These are phyloP conservation scores for Alternaria longipes DNA, from an alignment of 2,329 filamentous ascomycete species.

Conservation along the genomic window DNA sequence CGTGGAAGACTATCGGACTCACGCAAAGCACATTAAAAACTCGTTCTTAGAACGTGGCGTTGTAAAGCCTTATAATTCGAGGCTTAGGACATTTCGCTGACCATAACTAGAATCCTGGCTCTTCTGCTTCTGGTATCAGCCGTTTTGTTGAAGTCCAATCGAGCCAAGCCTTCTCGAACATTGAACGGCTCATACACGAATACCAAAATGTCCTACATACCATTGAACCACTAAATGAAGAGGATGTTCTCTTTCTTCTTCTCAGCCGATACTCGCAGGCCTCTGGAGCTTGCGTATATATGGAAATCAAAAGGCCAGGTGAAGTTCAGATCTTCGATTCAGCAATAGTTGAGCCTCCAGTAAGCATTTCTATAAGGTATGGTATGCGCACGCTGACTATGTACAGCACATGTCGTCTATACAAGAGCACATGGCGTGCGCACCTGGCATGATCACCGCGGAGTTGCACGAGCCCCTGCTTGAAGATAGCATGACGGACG, in stretches of 20 bases:
- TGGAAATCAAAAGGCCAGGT: conserved; percentile 18
- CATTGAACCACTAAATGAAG: neutral
- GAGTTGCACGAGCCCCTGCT: neutral
- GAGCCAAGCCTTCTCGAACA: neutral
- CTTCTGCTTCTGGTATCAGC: neutral
- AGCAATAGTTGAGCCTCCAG: neutral
- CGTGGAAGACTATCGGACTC: neutral
- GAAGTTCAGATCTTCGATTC: conserved; percentile 7
- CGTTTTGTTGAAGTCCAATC: neutral
- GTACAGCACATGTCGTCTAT: neutral
- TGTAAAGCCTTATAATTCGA: neutral
- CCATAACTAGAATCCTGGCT: neutral
- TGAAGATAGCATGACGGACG: neutral
- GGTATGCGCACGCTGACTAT: neutral
- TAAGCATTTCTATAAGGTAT: neutral
- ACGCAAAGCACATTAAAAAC: neutral
- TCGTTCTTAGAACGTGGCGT: neutral
- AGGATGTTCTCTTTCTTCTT: conserved; percentile 6
- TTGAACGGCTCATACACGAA: conserved; percentile 1
- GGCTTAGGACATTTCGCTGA: neutral
- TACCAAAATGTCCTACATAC: neutral
- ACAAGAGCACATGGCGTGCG: neutral
- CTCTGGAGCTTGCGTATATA: neutral
- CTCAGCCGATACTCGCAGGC: neutral
- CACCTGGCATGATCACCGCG: neutral